Evolutionary conservation across 169 alveolate genomes (phyloP).

Genomic region (Blepharisma undulans): DNA sequence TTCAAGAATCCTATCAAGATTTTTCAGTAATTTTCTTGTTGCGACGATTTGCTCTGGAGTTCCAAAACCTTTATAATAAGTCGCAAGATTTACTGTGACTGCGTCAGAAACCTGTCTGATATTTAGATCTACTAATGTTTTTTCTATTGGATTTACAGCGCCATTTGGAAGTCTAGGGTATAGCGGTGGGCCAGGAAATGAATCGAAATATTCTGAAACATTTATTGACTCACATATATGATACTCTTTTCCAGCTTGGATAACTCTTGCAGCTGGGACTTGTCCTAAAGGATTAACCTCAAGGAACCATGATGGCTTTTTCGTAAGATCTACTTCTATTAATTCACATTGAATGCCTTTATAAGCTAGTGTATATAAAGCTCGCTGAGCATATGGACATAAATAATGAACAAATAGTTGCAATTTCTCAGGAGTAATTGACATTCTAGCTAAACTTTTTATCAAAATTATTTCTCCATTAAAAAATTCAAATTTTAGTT

Average conservation of each 20-base stretch:
- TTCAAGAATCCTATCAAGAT: background rate
- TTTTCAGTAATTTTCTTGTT: background rate
- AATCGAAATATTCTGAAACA: slow-evolving; percentile 26
- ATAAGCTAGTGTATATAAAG: background rate
- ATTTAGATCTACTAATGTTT: background rate
- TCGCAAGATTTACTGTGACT: background rate
- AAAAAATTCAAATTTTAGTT: too few species aligned
- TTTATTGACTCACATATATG: background rate
- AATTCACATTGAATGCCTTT: slow-evolving; percentile 7
- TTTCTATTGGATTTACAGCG: background rate
- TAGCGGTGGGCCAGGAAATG: slow-evolving; percentile 14
- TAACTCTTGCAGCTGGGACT: background rate
- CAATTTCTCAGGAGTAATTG: background rate
- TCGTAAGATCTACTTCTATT: slow-evolving; percentile 16
- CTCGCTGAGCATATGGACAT: slow-evolving; percentile 39
- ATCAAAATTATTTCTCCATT: background rate
- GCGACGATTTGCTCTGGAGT: background rate
- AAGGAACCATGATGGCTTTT: slow-evolving; percentile 35
- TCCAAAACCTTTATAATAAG: background rate
- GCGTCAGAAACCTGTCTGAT: background rate
- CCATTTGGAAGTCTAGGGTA: slow-evolving; percentile 30
- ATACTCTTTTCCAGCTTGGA: background rate
- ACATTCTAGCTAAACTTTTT: background rate
- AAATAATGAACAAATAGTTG: slow-evolving; percentile 21
- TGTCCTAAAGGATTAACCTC: slow-evolving; percentile 29